Base-by-base conservation (phyloP, 2,329 filamentous ascomycete species). In the Zymoseptoria crescenta region DNA sequence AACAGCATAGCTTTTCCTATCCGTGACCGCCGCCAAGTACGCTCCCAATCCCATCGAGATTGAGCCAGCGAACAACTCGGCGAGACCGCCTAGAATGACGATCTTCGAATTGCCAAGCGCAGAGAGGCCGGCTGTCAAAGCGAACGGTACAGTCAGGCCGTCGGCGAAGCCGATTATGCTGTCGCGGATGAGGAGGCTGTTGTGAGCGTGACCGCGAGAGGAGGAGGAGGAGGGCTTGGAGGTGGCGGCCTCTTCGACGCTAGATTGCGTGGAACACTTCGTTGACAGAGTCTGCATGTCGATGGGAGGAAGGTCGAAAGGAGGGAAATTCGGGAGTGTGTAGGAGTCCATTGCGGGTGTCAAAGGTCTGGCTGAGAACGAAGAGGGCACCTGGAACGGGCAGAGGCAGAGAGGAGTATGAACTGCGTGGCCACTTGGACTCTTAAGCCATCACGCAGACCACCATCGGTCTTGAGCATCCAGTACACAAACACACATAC, bases 21-120 rank as follows among this genome's bases (percentile, higher is more conserved):
- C 83, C 0, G 82, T 83, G 49, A 79, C 76, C 28, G 85, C 86
- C 8, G 86, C 87, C 1, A 91, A 78, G 70, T 88, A 91, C 6
- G 85, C 87, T 24, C 88, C 87, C 5, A 91, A 77, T 1, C 88
- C 88, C 88, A 91, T 91, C 56, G 83, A 87, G 65, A 91, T 89
- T 65, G 86, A 84, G 19, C 88, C 88, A 0, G 86, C 86, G 69
- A 89, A 87, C 54, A 91, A 80, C 76, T 91, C 88, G 4, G 88
- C 88, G 29, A 89, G 77, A 6, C 88, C 88, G 55, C 86, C 88
- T 63, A 87, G 58, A 52, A 77, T 71, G 54, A 76, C 74, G 21
- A 76, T 58, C 24, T 67, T 67, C 6, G 68, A 62, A 3, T 60
- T 63, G 1, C 70, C 70, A 4, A 73, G 62, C 67, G 80, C 81